phyloP scores from a whole-genome alignment of 106 monocot species.

The Iris macrosiphon region DNA sequence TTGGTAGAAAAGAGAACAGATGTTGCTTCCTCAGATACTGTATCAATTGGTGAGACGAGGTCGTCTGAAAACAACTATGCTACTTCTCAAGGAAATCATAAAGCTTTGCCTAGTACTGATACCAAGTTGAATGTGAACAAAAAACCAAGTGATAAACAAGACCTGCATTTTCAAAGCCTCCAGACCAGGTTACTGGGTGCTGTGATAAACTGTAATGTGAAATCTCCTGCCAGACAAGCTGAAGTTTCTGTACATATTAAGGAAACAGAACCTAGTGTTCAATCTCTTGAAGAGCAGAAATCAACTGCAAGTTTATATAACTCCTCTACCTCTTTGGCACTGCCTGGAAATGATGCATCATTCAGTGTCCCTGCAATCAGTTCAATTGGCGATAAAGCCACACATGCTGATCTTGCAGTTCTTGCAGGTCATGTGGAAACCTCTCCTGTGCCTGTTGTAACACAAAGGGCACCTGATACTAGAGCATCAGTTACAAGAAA shows the following conservation, averaged over 20 bases:
- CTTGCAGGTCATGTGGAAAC: slow-evolving; percentile 13
- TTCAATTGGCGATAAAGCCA: slow-evolving; percentile 1
- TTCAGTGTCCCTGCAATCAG: not conserved
- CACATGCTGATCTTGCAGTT: slow-evolving; percentile 1
- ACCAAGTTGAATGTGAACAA: not conserved
- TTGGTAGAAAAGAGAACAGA: slow-evolving; percentile 5
- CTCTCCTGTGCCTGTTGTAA: slow-evolving; percentile 15
- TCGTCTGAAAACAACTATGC: too few species aligned
- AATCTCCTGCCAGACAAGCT: not conserved
- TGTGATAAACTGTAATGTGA: too few species aligned
- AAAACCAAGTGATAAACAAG: not conserved
- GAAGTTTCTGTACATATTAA: not conserved
- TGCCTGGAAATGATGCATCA: slow-evolving; percentile 3
- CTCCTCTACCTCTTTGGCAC: not conserved
- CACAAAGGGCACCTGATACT: slow-evolving; percentile 29
- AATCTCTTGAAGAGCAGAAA: slow-evolving; percentile 13
- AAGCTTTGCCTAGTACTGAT: slow-evolving; percentile 1
- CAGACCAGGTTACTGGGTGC: not conserved
- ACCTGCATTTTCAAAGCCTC: not conserved
- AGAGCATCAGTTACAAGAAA: slow-evolving; percentile 60
- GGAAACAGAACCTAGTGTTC: not conserved
- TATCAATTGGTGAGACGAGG: too few species aligned
- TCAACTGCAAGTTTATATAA: not conserved
- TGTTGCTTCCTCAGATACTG: too few species aligned
- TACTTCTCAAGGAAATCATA: not conserved